Percentiles rank a stretch among this genome's conserved stretches.
Conservation (phyloP, 768 basidiomycete genomes). For the Dacryopinax primogenitus region DNA sequence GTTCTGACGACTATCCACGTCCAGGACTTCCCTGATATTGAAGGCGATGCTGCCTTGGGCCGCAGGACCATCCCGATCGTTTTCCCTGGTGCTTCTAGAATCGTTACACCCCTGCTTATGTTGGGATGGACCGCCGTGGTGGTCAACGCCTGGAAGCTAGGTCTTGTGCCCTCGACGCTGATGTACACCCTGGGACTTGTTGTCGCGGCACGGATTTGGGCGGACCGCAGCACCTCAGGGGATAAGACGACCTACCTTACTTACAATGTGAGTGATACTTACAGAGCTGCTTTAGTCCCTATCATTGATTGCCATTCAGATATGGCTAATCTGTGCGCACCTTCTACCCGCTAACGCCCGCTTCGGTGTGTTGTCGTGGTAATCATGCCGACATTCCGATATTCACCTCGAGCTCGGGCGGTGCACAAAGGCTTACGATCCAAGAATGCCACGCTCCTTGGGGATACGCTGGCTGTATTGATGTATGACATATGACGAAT, state of each 20-base stretch:
- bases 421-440: too few relatives aligned
- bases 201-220: neutral
- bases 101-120: constrained; percentile 18
- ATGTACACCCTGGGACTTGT: constrained; percentile 23
- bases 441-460: too few relatives aligned
- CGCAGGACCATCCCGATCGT: constrained; percentile 36
- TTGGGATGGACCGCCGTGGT: constrained; percentile 21
- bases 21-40: constrained; percentile 38
- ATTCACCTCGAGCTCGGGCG: neutral
- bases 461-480: neutral
- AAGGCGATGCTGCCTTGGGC: constrained; percentile 33
- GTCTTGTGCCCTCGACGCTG: constrained; percentile 1
- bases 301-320: neutral
- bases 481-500: neutral
- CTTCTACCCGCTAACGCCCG: neutral
- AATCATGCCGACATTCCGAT: neutral
- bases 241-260: neutral
- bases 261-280: neutral
- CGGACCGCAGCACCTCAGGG: neutral
- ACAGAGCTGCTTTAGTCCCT: neutral
- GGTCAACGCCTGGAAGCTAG: constrained; percentile 18
- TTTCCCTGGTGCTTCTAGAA: constrained; percentile 25
- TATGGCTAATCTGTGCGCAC: constrained; percentile 1
- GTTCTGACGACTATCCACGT: constrained; percentile 29
- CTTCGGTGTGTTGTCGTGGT: neutral